Base-by-base conservation (phyloP, 345 rosid genomes). In the Sisymbrium irio region DNA sequence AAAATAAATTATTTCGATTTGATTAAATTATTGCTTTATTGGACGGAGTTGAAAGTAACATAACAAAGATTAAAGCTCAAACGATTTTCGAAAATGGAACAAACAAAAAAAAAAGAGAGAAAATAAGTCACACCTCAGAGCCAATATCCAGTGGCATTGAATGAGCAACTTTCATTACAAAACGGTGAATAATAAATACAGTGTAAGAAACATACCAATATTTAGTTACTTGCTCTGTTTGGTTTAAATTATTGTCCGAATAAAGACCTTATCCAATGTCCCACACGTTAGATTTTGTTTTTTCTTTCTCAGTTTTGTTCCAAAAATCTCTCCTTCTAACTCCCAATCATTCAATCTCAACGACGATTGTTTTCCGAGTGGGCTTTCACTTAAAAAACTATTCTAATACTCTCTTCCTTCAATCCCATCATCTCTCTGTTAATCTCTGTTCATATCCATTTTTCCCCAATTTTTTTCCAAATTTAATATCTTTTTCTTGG, bases 191-290 rank as follows among this genome's bases (percentile, higher is more conserved):
- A 37, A 22, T 44, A 19, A 69, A 42, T 42, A 42, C 22, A 27
- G 13, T 53, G 39, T 53, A 39, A 49, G 47, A 22, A n/a, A n/a
- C n/a, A n/a, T n/a, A n/a, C n/a, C n/a, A n/a, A n/a, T n/a, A n/a
- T n/a, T n/a, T n/a, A n/a, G n/a, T n/a, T n/a, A n/a, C n/a, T n/a
- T n/a, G n/a, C n/a, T n/a, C n/a, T n/a, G n/a, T n/a, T n/a, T n/a
- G n/a, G n/a, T n/a, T 64, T 57, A 47, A 57, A 58, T 18, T 14
- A 39, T 37, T 74, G 67, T 74, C 67, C 54, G 28, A 39, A 58
- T 49, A 39, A 66, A 66, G 42, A 66, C 50, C 67, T 74, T 74
- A 74, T 67, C 73, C 78, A 59, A 49, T 66, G 25, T 47, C 73
- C 61, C 67, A 58, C 55, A 67, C 67, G 47, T 59, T 49, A 66